Conservation (phyloP, 768 basidiomycete genomes). For the Boletales sp. region DNA sequence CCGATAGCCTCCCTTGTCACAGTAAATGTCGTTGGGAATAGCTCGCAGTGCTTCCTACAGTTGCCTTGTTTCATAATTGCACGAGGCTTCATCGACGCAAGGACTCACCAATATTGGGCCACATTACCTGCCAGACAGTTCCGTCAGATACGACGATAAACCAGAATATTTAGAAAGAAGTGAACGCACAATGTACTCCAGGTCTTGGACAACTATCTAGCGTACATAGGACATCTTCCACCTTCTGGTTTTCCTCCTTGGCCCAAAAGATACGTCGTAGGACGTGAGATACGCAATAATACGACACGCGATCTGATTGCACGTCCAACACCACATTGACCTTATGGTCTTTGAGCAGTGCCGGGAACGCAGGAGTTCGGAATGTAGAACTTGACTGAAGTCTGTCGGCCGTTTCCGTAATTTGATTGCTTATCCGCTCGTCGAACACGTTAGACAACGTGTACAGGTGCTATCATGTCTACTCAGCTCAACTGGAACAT, state of each 20-base stretch:
- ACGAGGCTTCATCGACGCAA: no score
- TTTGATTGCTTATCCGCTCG: background rate
- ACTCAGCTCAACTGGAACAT: background rate
- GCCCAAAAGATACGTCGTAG: constrained; percentile 29
- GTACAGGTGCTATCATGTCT: constrained; percentile 6
- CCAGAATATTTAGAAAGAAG: no score
- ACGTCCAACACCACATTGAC: constrained; percentile 19
- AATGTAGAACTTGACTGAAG: constrained; percentile 6
- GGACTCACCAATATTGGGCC: constrained; percentile 28
- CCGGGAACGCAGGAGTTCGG: background rate
- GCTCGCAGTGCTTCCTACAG: constrained; percentile 29
- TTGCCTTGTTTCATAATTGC: background rate
- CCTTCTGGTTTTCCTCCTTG: constrained; percentile 19
- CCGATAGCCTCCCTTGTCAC: constrained; percentile 16
- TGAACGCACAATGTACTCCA: constrained; percentile 21
- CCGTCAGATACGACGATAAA: background rate
- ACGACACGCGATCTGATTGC: background rate
- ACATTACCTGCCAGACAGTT: constrained; percentile 18
- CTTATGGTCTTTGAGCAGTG: constrained; percentile 6
- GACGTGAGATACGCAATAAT: constrained; percentile 28
- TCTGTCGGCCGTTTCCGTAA: constrained; percentile 10
- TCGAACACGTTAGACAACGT: constrained; percentile 13
- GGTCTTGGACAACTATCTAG: constrained; percentile 14
- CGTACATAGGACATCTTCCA: constrained; percentile 17
- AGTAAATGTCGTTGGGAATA: constrained; percentile 24